Conservation (phyloP, 1,139 yeast species). For the Pichia sp. region DNA sequence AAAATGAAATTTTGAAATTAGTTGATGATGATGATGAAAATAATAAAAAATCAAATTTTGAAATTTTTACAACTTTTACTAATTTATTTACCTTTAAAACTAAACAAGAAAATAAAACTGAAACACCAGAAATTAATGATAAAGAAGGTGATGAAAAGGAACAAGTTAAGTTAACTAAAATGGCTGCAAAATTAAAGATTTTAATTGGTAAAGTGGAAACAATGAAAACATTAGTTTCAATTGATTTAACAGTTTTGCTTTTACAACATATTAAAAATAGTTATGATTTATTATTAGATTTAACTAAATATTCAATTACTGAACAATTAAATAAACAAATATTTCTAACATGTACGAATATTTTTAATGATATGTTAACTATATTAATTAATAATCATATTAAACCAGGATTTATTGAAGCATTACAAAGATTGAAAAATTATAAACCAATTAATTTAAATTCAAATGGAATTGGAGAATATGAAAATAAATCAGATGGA, state of each 20-base stretch:
- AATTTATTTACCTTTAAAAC: slow-evolving; percentile 42
- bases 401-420: slow-evolving; percentile 75
- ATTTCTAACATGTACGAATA: slow-evolving; percentile 34
- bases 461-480: slow-evolving; percentile 24
- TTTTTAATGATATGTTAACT: slow-evolving; percentile 62
- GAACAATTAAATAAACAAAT: slow-evolving; percentile 25
- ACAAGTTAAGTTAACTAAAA: slow-evolving; percentile 27
- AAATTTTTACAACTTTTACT: slow-evolving; percentile 40
- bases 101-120: slow-evolving; percentile 36
- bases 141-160: slow-evolving; percentile 13
- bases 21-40: slow-evolving; percentile 25
- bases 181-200: slow-evolving; percentile 50
- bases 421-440: slow-evolving; percentile 58
- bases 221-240: slow-evolving; percentile 38
- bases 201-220: slow-evolving; percentile 38
- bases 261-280: slow-evolving; percentile 39
- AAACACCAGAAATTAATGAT: slow-evolving; percentile 5
- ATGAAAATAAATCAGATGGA: slow-evolving; percentile 19
- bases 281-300: slow-evolving; percentile 32
- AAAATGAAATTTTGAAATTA: slow-evolving; percentile 26
- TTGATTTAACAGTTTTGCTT: slow-evolving; percentile 39
- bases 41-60: slow-evolving; percentile 23
- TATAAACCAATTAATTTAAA: slow-evolving; percentile 51
- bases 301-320: slow-evolving; percentile 28
- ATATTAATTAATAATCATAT: slow-evolving; percentile 69